Percentiles rank a stretch among this genome's conserved stretches.
These are phyloP conservation scores for Aspergillus luchuensis DNA, from an alignment of 2,329 filamentous ascomycete genomes.

Conservation along the genomic window DNA sequence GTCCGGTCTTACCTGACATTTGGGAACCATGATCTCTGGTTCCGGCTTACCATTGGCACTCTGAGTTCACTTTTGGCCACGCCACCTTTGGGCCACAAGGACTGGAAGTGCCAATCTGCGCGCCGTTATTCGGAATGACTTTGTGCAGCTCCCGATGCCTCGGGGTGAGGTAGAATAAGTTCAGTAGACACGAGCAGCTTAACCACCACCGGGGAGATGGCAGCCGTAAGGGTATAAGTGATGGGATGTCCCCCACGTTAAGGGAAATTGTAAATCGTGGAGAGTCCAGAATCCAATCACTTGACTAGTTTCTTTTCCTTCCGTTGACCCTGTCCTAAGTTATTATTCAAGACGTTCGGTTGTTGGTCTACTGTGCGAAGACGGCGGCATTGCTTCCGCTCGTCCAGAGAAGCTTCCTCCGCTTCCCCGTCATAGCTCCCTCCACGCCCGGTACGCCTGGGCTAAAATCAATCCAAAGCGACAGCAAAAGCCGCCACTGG, in stretches of 20 bases:
- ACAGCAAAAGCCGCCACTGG: slow-evolving; percentile 27
- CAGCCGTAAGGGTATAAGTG: neutral
- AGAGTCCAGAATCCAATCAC: neutral
- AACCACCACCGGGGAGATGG: neutral
- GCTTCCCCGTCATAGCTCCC: slow-evolving; percentile 39
- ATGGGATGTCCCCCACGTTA: neutral
- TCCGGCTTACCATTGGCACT: slow-evolving; percentile 13
- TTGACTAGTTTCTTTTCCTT: neutral
- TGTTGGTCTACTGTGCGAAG: slow-evolving; percentile 11
- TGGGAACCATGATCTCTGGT: slow-evolving; percentile 6
- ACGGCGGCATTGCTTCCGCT: slow-evolving; percentile 33
- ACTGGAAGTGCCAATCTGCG: neutral
- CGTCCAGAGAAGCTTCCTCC: slow-evolving; percentile 38
- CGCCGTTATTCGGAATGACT: neutral
- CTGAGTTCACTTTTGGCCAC: slow-evolving; percentile 1
- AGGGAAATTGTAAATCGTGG: neutral
- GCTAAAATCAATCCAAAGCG: slow-evolving; percentile 3
- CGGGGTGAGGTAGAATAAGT: neutral
- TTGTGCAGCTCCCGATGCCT: slow-evolving; percentile 6
- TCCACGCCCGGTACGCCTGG: slow-evolving; percentile 19
- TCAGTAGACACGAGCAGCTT: neutral
- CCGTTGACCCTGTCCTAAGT: neutral
- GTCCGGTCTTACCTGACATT: neutral
- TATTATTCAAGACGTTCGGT: neutral
- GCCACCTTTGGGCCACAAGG: neutral